Evolutionary conservation across 768 basidiomycete species (phyloP).

Genomic region (Psilocybe subaeruginosa): DNA sequence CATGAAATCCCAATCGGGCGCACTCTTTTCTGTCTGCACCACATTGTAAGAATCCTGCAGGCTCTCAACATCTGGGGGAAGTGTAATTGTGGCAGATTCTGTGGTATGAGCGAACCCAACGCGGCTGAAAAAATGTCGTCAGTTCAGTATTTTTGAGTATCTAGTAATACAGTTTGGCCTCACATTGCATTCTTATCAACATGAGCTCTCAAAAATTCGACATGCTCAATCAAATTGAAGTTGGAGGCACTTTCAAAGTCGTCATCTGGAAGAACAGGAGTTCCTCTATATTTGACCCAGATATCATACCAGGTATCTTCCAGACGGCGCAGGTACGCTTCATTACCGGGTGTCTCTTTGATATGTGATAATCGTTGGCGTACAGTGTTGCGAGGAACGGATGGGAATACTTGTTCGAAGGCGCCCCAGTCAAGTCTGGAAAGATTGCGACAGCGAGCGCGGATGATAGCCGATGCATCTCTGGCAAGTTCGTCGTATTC

Average conservation of each 20-base stretch:
- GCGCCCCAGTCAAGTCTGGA: conserved; percentile 71
- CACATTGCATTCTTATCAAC: conserved; percentile 89
- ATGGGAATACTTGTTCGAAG: conserved; percentile 79
- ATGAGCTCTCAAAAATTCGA: conserved; percentile 78
- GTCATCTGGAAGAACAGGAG: conserved; percentile 68
- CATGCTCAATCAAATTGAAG: conserved; percentile 81
- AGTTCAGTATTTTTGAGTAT: conserved; percentile 17
- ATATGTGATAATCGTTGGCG: conserved; percentile 69
- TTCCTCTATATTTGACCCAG: conserved; percentile 75
- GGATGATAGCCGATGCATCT: conserved; percentile 83
- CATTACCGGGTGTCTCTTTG: conserved; percentile 63
- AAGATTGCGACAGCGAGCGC: conserved; percentile 68
- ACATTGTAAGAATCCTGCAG: conserved; percentile 54
- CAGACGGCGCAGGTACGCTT: conserved; percentile 75
- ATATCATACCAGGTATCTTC: conserved; percentile 83
- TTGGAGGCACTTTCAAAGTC: conserved; percentile 67
- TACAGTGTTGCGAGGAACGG: conserved; percentile 72
- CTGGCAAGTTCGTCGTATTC: conserved; percentile 90
- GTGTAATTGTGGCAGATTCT: conserved; percentile 31
- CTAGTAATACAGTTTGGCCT: conserved; percentile 32
- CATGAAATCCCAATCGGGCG: conserved; percentile 71
- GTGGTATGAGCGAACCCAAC: conserved; percentile 59
- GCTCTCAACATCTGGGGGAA: conserved; percentile 48
- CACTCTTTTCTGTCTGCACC: conserved; percentile 40
- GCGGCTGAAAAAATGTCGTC: conserved; percentile 43